Evolutionary conservation across 2,329 filamentous ascomycete species (phyloP).

Genomic region (Venturia pyrina): DNA sequence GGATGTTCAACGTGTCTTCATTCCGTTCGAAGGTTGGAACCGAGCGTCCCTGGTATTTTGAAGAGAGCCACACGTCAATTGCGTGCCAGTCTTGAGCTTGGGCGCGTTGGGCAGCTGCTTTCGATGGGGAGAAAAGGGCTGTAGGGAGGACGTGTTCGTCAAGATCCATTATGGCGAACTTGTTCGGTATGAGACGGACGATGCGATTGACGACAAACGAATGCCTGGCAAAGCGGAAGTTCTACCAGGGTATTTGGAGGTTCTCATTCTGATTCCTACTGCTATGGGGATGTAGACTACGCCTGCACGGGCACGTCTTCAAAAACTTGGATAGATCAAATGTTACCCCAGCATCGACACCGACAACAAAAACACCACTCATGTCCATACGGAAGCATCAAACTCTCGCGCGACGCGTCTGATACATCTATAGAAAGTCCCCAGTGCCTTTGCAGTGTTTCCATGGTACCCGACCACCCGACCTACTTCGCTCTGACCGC

Average conservation of each 20-base stretch:
- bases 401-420: not conserved
- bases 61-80: slow-evolving; percentile 68
- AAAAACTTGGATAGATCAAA: no score
- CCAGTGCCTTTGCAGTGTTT: not conserved
- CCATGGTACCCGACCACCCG: no score
- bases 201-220: not conserved
- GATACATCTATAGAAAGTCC: no score
- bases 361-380: not conserved
- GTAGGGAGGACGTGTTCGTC: slow-evolving; percentile 18
- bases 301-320: no score
- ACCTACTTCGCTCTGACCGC: not conserved
- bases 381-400: not conserved
- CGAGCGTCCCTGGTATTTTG: slow-evolving; percentile 54
- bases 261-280: not conserved
- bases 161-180: not conserved
- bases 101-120: slow-evolving; percentile 64
- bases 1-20: slow-evolving; percentile 64
- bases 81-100: slow-evolving; percentile 87
- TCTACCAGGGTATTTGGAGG: not conserved
- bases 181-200: no score
- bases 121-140: slow-evolving; percentile 49
- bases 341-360: not conserved
- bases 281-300: no score
- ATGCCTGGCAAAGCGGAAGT: not conserved
- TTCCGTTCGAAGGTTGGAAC: slow-evolving; percentile 78